These are phyloP conservation scores for Verruconis gallopava DNA, from an alignment of 2,329 filamentous ascomycete genomes.

Conservation along the genomic window DNA sequence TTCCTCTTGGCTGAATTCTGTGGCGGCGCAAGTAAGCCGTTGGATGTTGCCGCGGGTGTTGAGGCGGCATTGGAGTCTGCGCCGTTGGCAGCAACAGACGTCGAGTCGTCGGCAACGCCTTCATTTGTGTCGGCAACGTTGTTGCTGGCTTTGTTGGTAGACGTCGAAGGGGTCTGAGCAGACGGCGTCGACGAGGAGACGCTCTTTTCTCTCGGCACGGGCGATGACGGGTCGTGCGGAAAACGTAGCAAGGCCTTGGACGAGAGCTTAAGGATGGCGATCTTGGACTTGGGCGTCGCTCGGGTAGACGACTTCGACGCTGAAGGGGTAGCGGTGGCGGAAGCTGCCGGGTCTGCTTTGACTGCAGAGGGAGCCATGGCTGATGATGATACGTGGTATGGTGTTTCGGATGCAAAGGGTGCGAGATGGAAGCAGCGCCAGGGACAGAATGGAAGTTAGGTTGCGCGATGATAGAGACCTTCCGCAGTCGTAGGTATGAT, in stretches of 20 bases:
- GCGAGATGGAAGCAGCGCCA: not conserved
- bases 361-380: not conserved
- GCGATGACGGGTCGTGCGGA: not conserved
- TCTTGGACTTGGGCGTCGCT: not conserved
- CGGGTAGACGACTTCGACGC: not conserved
- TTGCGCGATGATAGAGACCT: not conserved
- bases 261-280: not conserved
- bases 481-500: too few relatives aligned
- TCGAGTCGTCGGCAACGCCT: not conserved
- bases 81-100: not conserved
- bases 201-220: not conserved
- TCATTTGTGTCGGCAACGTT: not conserved
- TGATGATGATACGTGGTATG: not conserved
- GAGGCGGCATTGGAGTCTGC: constrained; percentile 2
- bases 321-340: not conserved
- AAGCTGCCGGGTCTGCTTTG: not conserved
- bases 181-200: not conserved
- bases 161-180: not conserved
- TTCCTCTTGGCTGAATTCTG: constrained; percentile 49
- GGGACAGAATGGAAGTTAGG: not conserved
- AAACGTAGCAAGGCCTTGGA: not conserved
- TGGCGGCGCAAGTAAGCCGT: constrained; percentile 5
- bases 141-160: too few relatives aligned
- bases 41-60: not conserved
- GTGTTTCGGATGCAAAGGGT: not conserved